phyloP scores from a whole-genome alignment of 768 basidiomycete species.

The Macrocybe gigantea region DNA sequence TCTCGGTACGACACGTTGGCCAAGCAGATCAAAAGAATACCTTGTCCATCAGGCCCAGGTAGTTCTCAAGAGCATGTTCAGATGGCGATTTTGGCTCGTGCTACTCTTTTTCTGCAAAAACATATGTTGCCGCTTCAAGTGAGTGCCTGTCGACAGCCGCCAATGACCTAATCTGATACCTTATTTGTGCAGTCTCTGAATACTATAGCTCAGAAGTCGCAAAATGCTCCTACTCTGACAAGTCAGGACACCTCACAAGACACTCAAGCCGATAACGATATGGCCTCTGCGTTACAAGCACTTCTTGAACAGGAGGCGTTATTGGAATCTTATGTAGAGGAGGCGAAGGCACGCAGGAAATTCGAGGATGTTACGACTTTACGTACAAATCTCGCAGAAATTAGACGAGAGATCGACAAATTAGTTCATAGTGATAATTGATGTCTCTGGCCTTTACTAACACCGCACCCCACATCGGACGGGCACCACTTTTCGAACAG shows the following conservation, averaged over 20 bases:
- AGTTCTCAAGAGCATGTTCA: constrained; percentile 84
- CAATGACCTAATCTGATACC: not conserved
- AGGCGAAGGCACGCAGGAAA: constrained; percentile 86
- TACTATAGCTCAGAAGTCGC: not conserved
- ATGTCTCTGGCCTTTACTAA: too few species aligned
- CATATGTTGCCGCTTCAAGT: constrained; percentile 88
- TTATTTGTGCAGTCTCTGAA: not conserved
- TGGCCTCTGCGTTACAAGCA: constrained; percentile 76
- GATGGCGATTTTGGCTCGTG: constrained; percentile 69
- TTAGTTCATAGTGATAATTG: constrained; percentile 32
- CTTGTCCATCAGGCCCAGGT: constrained; percentile 51
- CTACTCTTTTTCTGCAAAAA: constrained; percentile 78
- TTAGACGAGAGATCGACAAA: constrained; percentile 76
- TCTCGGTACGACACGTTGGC: constrained; percentile 85
- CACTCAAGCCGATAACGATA: constrained; percentile 62
- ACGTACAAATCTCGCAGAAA: constrained; percentile 74
- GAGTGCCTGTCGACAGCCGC: constrained; percentile 4
- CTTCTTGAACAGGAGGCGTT: constrained; percentile 92
- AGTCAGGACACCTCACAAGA: constrained; percentile 14
- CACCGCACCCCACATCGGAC: too few species aligned
- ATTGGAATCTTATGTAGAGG: constrained; percentile 84
- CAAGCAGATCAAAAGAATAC: constrained; percentile 76
- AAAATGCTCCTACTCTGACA: constrained; percentile 19
- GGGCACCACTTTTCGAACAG: too few species aligned
- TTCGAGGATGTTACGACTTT: constrained; percentile 93